Percentiles rank a stretch among this genome's conserved stretches.
Evolutionary conservation across 2,329 filamentous ascomycete species (phyloP).

Genomic region (Aspergillus fumigatus): DNA sequence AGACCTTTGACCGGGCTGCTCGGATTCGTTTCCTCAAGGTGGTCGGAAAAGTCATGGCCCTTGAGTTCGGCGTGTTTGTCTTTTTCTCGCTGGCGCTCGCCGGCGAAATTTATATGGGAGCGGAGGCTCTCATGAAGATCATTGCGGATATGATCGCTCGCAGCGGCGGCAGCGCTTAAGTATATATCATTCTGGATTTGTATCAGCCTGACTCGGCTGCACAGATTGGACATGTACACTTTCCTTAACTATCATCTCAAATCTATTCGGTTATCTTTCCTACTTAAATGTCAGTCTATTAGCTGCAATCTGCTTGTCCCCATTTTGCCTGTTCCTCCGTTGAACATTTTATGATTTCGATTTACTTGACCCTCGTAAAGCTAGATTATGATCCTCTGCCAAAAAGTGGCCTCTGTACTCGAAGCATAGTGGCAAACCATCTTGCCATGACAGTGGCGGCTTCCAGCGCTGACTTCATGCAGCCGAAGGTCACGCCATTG

Average conservation of each 20-base stretch:
- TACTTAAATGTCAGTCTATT: not conserved
- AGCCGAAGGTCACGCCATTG: not conserved
- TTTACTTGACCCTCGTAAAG: not conserved
- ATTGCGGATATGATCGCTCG: constrained; percentile 9
- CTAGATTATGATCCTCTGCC: not conserved
- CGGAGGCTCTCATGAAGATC: constrained; percentile 17
- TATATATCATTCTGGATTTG: not conserved
- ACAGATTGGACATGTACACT: not conserved
- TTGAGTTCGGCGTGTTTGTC: constrained; percentile 48
- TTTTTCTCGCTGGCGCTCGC: constrained; percentile 49
- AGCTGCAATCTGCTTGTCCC: not conserved
- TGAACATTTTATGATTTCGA: not conserved
- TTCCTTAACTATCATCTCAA: not conserved
- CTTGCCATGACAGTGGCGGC: not conserved
- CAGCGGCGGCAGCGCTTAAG: not conserved
- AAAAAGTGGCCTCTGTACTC: not conserved
- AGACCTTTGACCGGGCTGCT: constrained; percentile 67
- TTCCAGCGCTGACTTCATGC: not conserved
- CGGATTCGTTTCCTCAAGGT: constrained; percentile 71
- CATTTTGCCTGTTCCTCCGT: not conserved
- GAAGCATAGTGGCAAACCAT: not conserved
- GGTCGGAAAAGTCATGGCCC: constrained; percentile 64
- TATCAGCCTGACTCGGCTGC: not conserved
- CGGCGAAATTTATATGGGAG: constrained; percentile 49
- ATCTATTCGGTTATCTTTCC: not conserved